A percentile compares a stretch with the other conserved stretches of the same genome.
phyloP scores from a whole-genome alignment of 345 rosid genomes.

The Acer saccharum region DNA sequence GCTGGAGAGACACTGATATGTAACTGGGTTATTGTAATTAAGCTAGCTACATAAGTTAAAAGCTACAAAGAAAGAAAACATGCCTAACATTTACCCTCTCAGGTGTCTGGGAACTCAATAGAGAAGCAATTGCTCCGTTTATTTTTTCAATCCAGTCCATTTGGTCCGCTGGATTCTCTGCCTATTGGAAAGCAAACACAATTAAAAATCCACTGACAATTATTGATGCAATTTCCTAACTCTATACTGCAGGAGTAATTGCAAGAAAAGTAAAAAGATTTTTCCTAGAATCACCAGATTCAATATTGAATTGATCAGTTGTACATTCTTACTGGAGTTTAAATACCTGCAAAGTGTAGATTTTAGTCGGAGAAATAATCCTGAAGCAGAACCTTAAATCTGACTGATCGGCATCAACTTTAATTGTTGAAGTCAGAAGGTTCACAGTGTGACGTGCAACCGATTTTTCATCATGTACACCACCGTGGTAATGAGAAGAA shows the following conservation, averaged over 20 bases:
- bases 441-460: constrained; percentile 76
- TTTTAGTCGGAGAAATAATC: constrained; percentile 63
- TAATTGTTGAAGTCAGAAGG: constrained; percentile 75
- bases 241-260: neutral
- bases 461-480: constrained; percentile 70
- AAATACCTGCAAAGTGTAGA: constrained; percentile 71
- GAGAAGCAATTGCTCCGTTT: constrained; percentile 72
- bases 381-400: constrained; percentile 86
- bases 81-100: constrained; percentile 44
- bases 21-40: constrained; percentile 19
- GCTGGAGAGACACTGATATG: constrained; percentile 51
- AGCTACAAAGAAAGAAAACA: neutral
- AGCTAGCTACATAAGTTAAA: constrained; percentile 7
- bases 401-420: constrained; percentile 75
- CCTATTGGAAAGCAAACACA: constrained; percentile 43
- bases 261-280: neutral
- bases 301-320: neutral
- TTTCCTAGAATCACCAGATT: neutral
- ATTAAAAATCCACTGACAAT: constrained; percentile 1
- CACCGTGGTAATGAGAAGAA: constrained; percentile 78
- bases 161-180: constrained; percentile 79
- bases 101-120: constrained; percentile 63
- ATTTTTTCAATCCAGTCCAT: constrained; percentile 88
- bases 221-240: constrained; percentile 3
- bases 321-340: constrained; percentile 16